phyloP scores from a whole-genome alignment of 805 yeast genomes.

The Saturnispora serradocipensis region DNA sequence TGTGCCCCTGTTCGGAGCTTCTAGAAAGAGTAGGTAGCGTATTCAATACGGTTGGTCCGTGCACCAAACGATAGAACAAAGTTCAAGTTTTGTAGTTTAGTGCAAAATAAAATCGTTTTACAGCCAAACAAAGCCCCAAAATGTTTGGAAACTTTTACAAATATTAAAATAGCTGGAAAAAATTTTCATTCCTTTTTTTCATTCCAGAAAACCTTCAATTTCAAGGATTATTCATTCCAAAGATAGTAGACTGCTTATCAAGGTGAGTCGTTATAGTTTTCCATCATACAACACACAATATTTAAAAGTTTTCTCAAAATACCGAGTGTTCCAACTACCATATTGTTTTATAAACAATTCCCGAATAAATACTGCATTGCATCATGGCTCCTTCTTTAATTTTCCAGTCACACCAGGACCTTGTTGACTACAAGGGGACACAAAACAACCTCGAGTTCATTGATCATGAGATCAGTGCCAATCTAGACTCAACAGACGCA shows the following conservation, averaged over 20 bases:
- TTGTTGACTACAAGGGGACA: constrained; percentile 9
- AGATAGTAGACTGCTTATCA: not conserved
- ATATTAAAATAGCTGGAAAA: not conserved
- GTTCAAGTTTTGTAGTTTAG: too few species aligned
- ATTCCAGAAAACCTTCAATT: not conserved
- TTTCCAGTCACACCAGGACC: constrained; percentile 10
- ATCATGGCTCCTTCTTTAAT: constrained; percentile 11
- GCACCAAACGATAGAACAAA: not conserved
- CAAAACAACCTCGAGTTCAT: constrained; percentile 31
- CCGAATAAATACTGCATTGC: not conserved
- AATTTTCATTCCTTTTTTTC: not conserved
- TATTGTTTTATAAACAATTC: not conserved
- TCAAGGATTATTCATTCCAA: not conserved
- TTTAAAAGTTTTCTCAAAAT: not conserved
- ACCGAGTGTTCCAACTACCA: not conserved
- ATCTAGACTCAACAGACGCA: constrained; percentile 81
- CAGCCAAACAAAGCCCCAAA: not conserved
- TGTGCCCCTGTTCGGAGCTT: not conserved
- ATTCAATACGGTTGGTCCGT: not conserved
- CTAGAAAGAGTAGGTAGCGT: not conserved
- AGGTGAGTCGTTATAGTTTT: not conserved
- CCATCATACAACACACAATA: not conserved
- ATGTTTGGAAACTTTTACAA: not conserved
- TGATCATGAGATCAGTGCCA: constrained; percentile 71
- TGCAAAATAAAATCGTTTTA: too few species aligned